phyloP scores from a whole-genome alignment of 306 rosid species.

The Lotus japonicus region DNA sequence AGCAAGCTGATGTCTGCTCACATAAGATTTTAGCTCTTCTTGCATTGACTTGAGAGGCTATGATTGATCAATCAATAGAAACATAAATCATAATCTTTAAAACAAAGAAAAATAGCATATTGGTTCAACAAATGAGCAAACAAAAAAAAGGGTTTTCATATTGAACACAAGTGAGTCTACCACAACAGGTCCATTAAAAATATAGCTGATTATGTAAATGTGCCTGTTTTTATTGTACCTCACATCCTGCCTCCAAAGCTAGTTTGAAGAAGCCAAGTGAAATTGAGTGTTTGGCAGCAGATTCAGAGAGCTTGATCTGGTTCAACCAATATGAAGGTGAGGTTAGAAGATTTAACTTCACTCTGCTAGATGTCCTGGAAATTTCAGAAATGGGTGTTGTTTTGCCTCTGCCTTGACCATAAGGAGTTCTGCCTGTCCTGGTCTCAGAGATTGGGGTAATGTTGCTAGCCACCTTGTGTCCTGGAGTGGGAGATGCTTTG shows the following conservation, averaged over 20 bases:
- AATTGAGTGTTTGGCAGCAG: constrained; percentile 61
- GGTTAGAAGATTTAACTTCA: constrained; percentile 53
- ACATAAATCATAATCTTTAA: neutral
- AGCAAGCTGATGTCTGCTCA: constrained; percentile 38
- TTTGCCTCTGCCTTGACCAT: constrained; percentile 44
- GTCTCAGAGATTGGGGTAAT: constrained; percentile 72
- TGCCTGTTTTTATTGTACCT: constrained; percentile 35
- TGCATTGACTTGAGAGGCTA: constrained; percentile 54
- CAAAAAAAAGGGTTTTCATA: neutral
- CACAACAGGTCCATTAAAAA: neutral
- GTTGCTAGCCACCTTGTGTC: constrained; percentile 41
- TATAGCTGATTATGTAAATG: neutral
- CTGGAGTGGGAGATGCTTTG: constrained; percentile 48
- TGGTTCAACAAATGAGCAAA: neutral
- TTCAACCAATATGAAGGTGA: constrained; percentile 78
- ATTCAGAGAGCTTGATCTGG: constrained; percentile 85
- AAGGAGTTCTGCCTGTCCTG: constrained; percentile 35
- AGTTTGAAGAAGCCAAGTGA: constrained; percentile 85
- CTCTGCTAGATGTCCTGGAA: constrained; percentile 39
- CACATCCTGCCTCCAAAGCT: constrained; percentile 78
- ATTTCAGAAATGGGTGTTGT: constrained; percentile 68
- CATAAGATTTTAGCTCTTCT: constrained; percentile 56
- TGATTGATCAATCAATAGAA: neutral
- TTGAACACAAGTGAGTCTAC: neutral
- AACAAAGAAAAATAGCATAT: no score